A percentile compares a stretch with the other conserved stretches of the same genome.
Evolutionary conservation across 495 filamentous ascomycete species (phyloP).

Genomic region (Penicillium lividum): DNA sequence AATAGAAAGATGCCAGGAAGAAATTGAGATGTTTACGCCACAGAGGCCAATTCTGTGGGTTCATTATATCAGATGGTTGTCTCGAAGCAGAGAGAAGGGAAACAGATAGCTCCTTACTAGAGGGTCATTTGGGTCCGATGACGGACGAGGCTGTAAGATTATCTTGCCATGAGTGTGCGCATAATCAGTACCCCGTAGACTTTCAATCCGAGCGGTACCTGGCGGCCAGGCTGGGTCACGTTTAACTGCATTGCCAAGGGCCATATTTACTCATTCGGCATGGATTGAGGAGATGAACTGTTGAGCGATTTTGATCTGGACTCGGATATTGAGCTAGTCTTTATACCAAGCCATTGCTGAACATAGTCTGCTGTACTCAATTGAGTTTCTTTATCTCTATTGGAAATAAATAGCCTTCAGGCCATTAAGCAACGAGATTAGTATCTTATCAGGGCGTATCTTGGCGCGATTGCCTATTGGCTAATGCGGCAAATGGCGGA

Average conservation of each 20-base stretch:
- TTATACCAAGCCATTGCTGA: not conserved
- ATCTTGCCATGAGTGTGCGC: not conserved
- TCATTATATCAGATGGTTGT: not conserved
- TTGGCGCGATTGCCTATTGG: not conserved
- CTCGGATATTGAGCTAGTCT: not conserved
- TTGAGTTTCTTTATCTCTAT: not conserved
- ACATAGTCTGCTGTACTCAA: not conserved
- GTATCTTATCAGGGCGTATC: not conserved
- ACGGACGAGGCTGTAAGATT: not conserved
- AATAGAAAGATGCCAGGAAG: slow-evolving; percentile 23
- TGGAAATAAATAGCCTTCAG: not conserved
- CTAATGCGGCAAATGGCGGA: slow-evolving; percentile 2
- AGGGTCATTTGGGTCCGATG: slow-evolving; percentile 23
- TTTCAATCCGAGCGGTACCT: not conserved
- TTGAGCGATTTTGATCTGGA: not conserved
- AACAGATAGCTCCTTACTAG: slow-evolving; percentile 12
- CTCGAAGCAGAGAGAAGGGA: not conserved
- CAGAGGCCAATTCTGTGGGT: slow-evolving; percentile 10
- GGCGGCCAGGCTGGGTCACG: not conserved
- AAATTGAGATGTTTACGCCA: slow-evolving; percentile 27
- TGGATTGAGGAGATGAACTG: not conserved
- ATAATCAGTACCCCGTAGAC: not conserved
- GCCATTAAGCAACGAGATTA: not conserved
- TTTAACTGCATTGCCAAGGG: not conserved
- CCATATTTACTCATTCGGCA: not conserved